Base-by-base conservation (phyloP, 192 early-diverging fungal genomes). In the Chytriomyces sp. region DNA sequence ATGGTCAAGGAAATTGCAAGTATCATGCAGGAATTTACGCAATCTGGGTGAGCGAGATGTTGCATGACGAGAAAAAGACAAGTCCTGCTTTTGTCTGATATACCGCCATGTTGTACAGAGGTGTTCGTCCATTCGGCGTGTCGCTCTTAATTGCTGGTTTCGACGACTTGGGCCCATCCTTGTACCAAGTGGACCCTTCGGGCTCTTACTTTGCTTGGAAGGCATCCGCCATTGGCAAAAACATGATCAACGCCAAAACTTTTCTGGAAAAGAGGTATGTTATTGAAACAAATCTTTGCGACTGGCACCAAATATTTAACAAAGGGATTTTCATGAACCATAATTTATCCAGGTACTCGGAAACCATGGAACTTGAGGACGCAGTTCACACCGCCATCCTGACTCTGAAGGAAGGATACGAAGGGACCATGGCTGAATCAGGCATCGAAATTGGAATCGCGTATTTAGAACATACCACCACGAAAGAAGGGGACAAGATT, bases 141-240 rank as follows among this genome's bases (percentile, higher is more conserved):
- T 99, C 98, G 59, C 87, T 99, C 61, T 84, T 99, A 69, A 89
- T 99, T 81, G 94, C 94, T 62, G 98, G 98, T 67, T 95, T 91
- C 61, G 98, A 99, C 80, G 94, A 96, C 47, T 85, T 81, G 46
- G 96, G 96, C 11, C 94, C 94, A 24, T 88, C 91, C 23, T 89
- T 99, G 64, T 99, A 99, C 88, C 98, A 99, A 85, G 96, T 99
- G 7, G 98, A 99, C 82, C 98, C 98, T 2, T 97, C 97, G 65
- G 98, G 98, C 50, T 96, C 95, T 44, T 99, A 96, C 88, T 99
- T 92, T 85, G 93, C 95, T 20, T 99, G 98, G 98, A 98, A 98
- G 86, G 98, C 97, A 16, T 95, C 93, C 35, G 96, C 97, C 0
- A 98, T 98, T 64, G 98, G 98, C 64, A 99, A 99, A 82, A 98